Evolutionary conservation across 2,329 filamentous ascomycete genomes (phyloP), one percentile per base, ranked within the genome.

Genomic region (Cryphonectria parasitica): DNA sequence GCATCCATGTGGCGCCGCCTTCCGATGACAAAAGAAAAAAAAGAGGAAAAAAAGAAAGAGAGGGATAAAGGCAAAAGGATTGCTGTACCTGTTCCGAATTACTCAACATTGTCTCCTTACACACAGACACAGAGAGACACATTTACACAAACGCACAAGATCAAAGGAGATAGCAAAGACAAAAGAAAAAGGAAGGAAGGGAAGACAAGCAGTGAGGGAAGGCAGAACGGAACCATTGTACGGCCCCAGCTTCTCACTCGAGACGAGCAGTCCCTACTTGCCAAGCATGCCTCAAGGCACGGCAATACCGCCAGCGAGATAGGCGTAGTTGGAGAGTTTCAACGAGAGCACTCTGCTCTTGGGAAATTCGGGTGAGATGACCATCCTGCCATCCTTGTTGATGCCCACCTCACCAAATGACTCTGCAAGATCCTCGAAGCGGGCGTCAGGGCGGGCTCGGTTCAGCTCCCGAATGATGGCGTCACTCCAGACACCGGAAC

Each of bases 401-500:
- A 87, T 85, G 19, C 84, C 82, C 13, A 89, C 83, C 73, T 88
- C 87, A 60, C 88, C 88, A 71, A 92, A 90, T 1, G 85, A 88
- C 67, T 92, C 90, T 17, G 86, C 84, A 69, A 92, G 83, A 74
- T 91, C 87, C 60, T 87, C 82, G 75, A 90, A 93, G 1, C 82
- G 80, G 3, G 86, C 86, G 1, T 82, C 78, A 0, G 91, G 90
- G 7, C 91, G 86, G 17, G 87, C 85, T 52, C 83, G 82, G 43
- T 84, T 83, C 67, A 94, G 84, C 70, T 88, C 85, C 34, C 86
- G 81, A 13, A 93, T 81, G 62, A 94, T 93, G 10, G 82, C 78
- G 11, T 91, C 87, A 77, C 89, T 93, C 92, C 91, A 94, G 1
- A 94, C 86, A 6, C 92, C 92, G 0, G 88, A 89, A 75, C 89